Conservation (phyloP, 2,329 filamentous ascomycete species). For the Beauveria australis region DNA sequence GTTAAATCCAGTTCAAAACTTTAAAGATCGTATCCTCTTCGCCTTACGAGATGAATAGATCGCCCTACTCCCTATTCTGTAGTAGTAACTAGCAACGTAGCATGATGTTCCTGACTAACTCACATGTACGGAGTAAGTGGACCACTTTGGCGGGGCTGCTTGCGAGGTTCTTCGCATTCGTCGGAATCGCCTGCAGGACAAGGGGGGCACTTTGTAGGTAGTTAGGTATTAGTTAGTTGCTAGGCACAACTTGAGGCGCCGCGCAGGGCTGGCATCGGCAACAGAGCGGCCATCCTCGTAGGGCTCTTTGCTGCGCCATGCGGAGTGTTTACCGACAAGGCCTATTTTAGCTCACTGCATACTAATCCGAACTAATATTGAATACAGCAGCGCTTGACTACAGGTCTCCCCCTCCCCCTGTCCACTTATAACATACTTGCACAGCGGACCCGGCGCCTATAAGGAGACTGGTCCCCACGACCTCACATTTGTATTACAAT, state of each 20-base stretch:
- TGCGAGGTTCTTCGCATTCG: constrained; percentile 5
- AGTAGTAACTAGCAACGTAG: neutral
- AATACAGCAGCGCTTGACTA: neutral
- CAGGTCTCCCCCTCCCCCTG: neutral
- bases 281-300: neutral
- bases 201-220: neutral
- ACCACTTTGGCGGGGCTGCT: neutral
- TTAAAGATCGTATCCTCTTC: neutral
- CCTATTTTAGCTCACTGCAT: neutral
- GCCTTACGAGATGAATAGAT: neutral
- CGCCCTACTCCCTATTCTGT: neutral
- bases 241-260: neutral
- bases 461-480: neutral
- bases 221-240: no score
- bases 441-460: neutral
- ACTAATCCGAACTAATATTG: no score
- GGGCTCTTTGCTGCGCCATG: neutral
- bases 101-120: neutral
- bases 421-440: neutral
- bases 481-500: neutral
- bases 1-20: no score
- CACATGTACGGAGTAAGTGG: neutral
- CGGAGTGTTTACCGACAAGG: neutral
- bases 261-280: neutral
- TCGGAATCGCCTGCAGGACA: neutral